Percentiles rank a stretch among this genome's conserved stretches.
Evolutionary conservation across 306 rosid genomes (phyloP).

Genomic region (Phaseolus lunatus): DNA sequence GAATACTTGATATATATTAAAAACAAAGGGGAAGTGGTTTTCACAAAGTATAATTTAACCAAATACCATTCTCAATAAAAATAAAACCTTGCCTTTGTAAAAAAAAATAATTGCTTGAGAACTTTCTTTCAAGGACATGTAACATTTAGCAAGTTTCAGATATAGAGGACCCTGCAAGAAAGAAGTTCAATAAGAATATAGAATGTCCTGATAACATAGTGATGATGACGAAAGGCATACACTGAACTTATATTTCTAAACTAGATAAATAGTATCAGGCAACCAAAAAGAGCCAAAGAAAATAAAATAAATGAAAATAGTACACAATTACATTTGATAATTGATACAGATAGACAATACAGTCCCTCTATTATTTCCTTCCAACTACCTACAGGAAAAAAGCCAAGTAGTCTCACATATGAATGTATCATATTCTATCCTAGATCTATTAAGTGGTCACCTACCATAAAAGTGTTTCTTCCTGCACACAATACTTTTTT

Average conservation of each 20-base stretch:
- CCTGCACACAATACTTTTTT: too few relatives aligned
- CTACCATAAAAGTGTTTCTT: too few relatives aligned
- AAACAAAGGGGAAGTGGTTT: slow-evolving; percentile 17
- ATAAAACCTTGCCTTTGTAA: slow-evolving; percentile 63
- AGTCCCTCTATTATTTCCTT: not conserved
- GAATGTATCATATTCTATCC: too few relatives aligned
- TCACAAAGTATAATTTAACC: slow-evolving; percentile 5
- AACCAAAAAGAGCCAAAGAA: slow-evolving; percentile 18
- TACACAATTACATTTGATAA: not conserved
- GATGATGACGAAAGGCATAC: slow-evolving; percentile 8
- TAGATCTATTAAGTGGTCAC: too few relatives aligned
- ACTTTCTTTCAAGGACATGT: slow-evolving; percentile 62
- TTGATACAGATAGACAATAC: slow-evolving; percentile 22
- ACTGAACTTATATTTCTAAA: not conserved
- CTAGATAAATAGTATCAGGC: slow-evolving; percentile 2
- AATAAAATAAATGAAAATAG: slow-evolving; percentile 2
- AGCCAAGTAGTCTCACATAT: too few relatives aligned
- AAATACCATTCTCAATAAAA: slow-evolving; percentile 18
- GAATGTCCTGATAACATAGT: not conserved
- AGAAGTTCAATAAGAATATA: slow-evolving; percentile 33
- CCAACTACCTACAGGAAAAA: not conserved
- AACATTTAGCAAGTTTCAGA: slow-evolving; percentile 78
- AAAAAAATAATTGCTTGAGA: slow-evolving; percentile 68
- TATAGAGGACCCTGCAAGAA: slow-evolving; percentile 65
- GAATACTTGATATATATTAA: not conserved